Evolutionary conservation across 768 basidiomycete genomes (phyloP).

Genomic region (Boletus reticuloceps): DNA sequence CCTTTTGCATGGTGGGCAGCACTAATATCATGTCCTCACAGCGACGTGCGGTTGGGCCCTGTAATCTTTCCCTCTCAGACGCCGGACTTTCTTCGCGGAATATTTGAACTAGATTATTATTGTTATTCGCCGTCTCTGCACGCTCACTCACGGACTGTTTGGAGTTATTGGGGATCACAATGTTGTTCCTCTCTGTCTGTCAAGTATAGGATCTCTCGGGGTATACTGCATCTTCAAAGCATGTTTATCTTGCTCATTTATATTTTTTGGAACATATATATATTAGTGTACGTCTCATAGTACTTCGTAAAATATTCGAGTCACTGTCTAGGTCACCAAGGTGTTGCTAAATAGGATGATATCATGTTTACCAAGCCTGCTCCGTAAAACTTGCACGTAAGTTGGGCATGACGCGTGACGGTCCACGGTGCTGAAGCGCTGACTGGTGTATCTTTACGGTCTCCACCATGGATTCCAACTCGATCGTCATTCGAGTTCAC

Average conservation of each 20-base stretch:
- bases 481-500: slow-evolving; percentile 39
- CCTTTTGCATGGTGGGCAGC: not conserved
- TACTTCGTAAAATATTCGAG: slow-evolving; percentile 3
- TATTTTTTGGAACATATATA: slow-evolving; percentile 35
- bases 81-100: slow-evolving; percentile 21
- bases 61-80: not conserved
- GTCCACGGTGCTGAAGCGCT: too few species aligned
- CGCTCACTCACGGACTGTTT: slow-evolving; percentile 31
- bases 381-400: too few species aligned
- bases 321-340: slow-evolving; percentile 1
- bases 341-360: too few species aligned
- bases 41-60: not conserved
- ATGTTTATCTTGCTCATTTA: slow-evolving; percentile 39
- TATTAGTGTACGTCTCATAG: slow-evolving; percentile 30
- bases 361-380: too few species aligned
- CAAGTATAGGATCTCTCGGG: slow-evolving; percentile 32
- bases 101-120: slow-evolving; percentile 28
- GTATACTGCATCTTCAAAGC: slow-evolving; percentile 34
- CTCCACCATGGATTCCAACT: slow-evolving; percentile 16
- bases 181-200: slow-evolving; percentile 17
- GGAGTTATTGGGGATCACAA: slow-evolving; percentile 27
- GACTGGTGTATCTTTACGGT: too few species aligned
- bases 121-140: slow-evolving; percentile 29
- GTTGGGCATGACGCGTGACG: too few species aligned
- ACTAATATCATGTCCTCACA: not conserved